phyloP scores from a whole-genome alignment of 495 filamentous ascomycete species.

The Aspergillus coremiiformis region DNA sequence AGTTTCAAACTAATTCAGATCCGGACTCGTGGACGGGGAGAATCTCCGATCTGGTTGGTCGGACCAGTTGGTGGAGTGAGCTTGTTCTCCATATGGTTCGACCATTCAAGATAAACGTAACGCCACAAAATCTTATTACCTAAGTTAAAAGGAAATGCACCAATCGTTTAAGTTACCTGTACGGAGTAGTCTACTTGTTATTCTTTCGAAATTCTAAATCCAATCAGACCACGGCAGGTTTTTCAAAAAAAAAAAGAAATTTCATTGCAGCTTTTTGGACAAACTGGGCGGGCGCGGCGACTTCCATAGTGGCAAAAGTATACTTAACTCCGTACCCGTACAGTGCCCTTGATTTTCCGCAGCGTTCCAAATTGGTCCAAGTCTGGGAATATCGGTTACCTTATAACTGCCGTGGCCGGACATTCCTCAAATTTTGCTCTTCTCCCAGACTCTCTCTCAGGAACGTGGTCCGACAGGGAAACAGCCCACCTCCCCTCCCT shows the following conservation, averaged over 20 bases:
- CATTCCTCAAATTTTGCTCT: neutral
- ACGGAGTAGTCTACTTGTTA: too few relatives aligned
- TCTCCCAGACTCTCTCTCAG: neutral
- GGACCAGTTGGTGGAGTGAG: neutral
- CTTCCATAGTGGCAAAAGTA: neutral
- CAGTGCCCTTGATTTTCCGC: neutral
- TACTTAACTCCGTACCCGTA: too few relatives aligned
- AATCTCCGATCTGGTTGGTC: neutral
- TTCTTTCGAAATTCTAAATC: neutral
- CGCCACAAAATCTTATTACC: constrained; percentile 4
- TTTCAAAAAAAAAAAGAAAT: too few relatives aligned
- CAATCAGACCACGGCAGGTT: neutral
- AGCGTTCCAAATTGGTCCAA: neutral
- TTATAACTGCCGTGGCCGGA: neutral
- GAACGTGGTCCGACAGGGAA: neutral
- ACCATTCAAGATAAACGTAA: constrained; percentile 3
- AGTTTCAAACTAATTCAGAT: neutral
- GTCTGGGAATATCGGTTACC: neutral
- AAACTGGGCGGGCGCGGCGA: neutral
- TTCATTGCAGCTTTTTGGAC: neutral
- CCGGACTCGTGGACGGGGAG: neutral
- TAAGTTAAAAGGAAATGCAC: neutral
- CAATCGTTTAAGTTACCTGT: too few relatives aligned
- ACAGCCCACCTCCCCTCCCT: neutral
- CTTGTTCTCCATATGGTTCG: constrained; percentile 1